Evolutionary conservation across 176 grass and related monocot species (phyloP).

Genomic region (Phragmites australis): DNA sequence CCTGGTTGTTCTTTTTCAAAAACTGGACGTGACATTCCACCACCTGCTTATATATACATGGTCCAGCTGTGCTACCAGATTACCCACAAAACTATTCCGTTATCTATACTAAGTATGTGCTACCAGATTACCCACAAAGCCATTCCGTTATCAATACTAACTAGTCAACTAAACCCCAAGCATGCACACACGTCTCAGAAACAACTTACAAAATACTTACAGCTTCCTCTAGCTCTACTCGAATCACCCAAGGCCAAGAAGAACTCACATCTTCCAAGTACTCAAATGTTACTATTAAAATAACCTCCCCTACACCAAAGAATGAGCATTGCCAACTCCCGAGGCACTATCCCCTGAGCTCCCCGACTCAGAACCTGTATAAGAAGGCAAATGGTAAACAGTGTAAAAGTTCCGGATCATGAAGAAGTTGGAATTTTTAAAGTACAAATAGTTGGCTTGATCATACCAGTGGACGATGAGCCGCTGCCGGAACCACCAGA

Average conservation of each 20-base stretch:
- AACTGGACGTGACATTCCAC: not conserved
- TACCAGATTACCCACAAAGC: constrained; percentile 14
- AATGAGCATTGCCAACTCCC: constrained; percentile 44
- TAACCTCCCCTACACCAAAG: constrained; percentile 25
- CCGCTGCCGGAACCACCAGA: constrained; percentile 64
- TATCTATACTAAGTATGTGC: not conserved
- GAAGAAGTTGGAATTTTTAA: not conserved
- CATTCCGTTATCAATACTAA: constrained; percentile 26
- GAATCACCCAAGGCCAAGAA: constrained; percentile 9
- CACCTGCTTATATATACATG: constrained; percentile 45
- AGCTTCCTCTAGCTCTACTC: constrained; percentile 21
- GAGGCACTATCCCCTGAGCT: constrained; percentile 60
- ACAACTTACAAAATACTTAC: constrained; percentile 8
- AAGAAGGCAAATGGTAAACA: not conserved
- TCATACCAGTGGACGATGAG: constrained; percentile 74
- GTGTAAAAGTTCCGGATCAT: not conserved
- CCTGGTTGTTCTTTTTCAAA: too few relatives aligned
- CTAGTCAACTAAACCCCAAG: constrained; percentile 26
- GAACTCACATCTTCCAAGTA: not conserved
- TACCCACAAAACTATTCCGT: constrained; percentile 18
- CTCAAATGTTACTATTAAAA: constrained; percentile 44
- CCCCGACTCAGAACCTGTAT: constrained; percentile 58
- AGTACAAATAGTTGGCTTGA: not conserved
- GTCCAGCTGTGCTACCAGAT: constrained; percentile 26
- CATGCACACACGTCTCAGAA: not conserved